Conservation (phyloP, 176 grass and related monocot genomes). For the Pontederia crassipes region DNA sequence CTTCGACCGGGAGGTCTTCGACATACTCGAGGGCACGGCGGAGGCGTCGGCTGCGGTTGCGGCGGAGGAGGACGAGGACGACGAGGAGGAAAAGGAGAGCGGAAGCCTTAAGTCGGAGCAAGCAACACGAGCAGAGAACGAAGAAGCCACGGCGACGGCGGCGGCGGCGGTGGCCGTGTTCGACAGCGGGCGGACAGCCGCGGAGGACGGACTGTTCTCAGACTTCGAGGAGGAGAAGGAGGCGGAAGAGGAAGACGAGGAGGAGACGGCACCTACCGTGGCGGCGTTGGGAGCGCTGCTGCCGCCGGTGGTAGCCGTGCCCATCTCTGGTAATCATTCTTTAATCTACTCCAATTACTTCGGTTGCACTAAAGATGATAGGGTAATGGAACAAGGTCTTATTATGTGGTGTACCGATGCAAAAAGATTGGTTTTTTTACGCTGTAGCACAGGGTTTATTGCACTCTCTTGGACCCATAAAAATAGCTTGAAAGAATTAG, state of each 20-base stretch:
- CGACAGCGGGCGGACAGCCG: slow-evolving; percentile 22
- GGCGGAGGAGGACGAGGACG: slow-evolving; percentile 18
- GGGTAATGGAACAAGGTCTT: no score
- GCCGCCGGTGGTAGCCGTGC: slow-evolving; percentile 31
- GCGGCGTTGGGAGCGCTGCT: neutral
- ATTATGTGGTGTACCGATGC: no score
- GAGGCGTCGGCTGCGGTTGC: slow-evolving; percentile 6
- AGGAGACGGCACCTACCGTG: slow-evolving; percentile 2
- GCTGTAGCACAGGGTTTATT: neutral
- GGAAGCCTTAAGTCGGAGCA: slow-evolving; percentile 12
- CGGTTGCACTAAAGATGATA: no score
- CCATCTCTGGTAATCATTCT: slow-evolving; percentile 40
- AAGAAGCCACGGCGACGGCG: neutral
- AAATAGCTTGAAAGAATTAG: neutral
- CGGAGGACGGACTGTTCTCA: slow-evolving; percentile 31
- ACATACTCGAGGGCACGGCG: slow-evolving; percentile 56
- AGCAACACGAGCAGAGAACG: slow-evolving; percentile 6
- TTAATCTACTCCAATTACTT: neutral
- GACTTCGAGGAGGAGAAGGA: slow-evolving; percentile 35
- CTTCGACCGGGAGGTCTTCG: slow-evolving; percentile 90
- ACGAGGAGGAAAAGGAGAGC: slow-evolving; percentile 32
- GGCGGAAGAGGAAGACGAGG: slow-evolving; percentile 11
- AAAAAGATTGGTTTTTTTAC: neutral
- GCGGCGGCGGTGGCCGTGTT: slow-evolving; percentile 18
- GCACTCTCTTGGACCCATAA: no score